A percentile compares a stretch with the other conserved stretches of the same genome.
These are phyloP conservation scores for Flammula alnicola DNA, from an alignment of 1,284 basidiomycete species.

Conservation along the genomic window DNA sequence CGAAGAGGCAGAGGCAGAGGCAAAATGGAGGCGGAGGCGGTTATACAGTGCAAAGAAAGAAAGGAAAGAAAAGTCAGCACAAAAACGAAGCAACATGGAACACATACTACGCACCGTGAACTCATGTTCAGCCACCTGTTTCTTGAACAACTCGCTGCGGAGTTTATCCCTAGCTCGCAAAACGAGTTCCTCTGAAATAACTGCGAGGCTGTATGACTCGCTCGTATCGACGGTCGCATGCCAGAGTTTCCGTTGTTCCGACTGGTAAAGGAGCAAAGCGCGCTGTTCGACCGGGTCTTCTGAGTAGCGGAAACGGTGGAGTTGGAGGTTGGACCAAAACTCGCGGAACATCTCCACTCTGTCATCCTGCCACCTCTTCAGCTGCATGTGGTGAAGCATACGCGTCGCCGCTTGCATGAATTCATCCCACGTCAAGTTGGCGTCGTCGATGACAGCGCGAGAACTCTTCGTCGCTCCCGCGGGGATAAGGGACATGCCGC, in stretches of 20 bases:
- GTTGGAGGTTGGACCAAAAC: not conserved
- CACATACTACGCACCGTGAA: too few relatives aligned
- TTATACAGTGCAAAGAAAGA: too few relatives aligned
- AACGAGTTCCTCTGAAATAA: not conserved
- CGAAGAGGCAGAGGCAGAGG: too few relatives aligned
- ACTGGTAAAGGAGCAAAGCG: not conserved
- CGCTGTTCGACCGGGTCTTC: not conserved
- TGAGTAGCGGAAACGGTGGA: not conserved
- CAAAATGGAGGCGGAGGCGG: too few relatives aligned
- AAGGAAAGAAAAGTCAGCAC: too few relatives aligned
- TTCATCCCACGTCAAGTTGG: not conserved
- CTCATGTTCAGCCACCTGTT: too few relatives aligned
- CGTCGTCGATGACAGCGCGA: not conserved
- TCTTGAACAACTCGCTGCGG: too few relatives aligned
- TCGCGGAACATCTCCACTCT: not conserved
- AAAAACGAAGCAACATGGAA: too few relatives aligned
- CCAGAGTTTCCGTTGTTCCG: not conserved
- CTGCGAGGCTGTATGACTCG: not conserved
- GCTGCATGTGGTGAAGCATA: not conserved
- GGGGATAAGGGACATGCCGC: not conserved
- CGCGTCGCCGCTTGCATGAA: not conserved
- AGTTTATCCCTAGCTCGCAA: too few relatives aligned
- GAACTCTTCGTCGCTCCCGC: not conserved
- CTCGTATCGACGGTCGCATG: not conserved
- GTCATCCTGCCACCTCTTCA: not conserved